These are phyloP conservation scores for Mycena sp. DNA, from an alignment of 1,284 basidiomycete species.

Conservation along the genomic window DNA sequence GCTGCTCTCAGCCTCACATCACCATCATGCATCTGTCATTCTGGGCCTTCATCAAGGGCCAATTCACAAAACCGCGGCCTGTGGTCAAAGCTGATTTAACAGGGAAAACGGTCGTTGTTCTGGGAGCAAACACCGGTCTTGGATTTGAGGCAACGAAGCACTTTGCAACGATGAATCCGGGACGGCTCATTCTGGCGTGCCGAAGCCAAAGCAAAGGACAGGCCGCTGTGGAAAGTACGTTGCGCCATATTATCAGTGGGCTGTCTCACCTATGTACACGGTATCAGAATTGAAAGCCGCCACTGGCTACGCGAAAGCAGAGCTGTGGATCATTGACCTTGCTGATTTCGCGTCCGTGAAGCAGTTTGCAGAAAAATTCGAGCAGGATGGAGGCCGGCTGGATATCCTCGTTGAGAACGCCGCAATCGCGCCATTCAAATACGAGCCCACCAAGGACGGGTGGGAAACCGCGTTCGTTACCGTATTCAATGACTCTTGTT, in stretches of 20 bases:
- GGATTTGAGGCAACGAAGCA: slow-evolving; percentile 54
- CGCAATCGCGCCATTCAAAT: slow-evolving; percentile 26
- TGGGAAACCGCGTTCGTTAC: slow-evolving; percentile 40
- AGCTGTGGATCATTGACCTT: slow-evolving; percentile 41
- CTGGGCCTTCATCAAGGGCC: slow-evolving; percentile 29
- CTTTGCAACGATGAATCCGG: slow-evolving; percentile 52
- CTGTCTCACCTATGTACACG: slow-evolving; percentile 13
- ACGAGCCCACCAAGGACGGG: slow-evolving; percentile 36
- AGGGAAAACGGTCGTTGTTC: slow-evolving; percentile 43
- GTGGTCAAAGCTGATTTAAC: slow-evolving; percentile 38
- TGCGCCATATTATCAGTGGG: neutral
- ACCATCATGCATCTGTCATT: too few relatives aligned
- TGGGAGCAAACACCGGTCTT: slow-evolving; percentile 51
- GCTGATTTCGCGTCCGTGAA: slow-evolving; percentile 37
- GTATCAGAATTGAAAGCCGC: slow-evolving; percentile 32
- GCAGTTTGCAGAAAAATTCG: slow-evolving; percentile 40
- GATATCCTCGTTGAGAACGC: slow-evolving; percentile 48
- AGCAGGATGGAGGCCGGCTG: slow-evolving; percentile 38
- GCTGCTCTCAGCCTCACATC: too few relatives aligned
- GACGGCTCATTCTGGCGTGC: slow-evolving; percentile 50
- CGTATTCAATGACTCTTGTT: too few relatives aligned
- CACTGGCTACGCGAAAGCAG: slow-evolving; percentile 36
- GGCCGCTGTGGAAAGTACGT: slow-evolving; percentile 43
- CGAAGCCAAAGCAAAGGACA: slow-evolving; percentile 46
- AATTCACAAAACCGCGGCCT: slow-evolving; percentile 38